phyloP scores from a whole-genome alignment of 1,139 yeast genomes.

The Geotrichum aggregatum region DNA sequence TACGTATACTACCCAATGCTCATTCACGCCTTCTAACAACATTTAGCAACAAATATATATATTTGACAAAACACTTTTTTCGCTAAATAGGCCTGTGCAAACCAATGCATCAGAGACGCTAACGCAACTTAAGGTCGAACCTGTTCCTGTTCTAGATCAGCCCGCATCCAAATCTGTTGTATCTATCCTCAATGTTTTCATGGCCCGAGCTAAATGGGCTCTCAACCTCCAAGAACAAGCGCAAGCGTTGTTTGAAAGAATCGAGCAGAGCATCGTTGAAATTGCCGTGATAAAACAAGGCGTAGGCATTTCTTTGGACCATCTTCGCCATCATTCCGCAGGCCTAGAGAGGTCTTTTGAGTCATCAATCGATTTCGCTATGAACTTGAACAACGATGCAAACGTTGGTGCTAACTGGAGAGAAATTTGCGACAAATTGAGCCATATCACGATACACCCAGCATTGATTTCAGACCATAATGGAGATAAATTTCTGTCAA shows the following conservation, averaged over 20 bases:
- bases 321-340: constrained; percentile 32
- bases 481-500: constrained; percentile 23
- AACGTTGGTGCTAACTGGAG: constrained; percentile 29
- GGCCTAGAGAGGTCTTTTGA: constrained; percentile 30
- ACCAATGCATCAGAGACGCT: constrained; percentile 13
- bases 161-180: constrained; percentile 19
- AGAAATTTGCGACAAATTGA: constrained; percentile 23
- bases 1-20: constrained; percentile 7
- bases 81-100: constrained; percentile 19
- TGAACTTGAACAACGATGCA: constrained; percentile 29
- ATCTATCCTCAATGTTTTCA: constrained; percentile 19
- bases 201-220: constrained; percentile 23
- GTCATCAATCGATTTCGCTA: constrained; percentile 29
- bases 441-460: constrained; percentile 19
- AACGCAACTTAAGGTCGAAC: constrained; percentile 10
- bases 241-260: constrained; percentile 15
- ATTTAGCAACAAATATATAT: constrained; percentile 22
- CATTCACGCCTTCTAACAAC: not conserved
- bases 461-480: constrained; percentile 19
- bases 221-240: constrained; percentile 14
- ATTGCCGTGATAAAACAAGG: constrained; percentile 31
- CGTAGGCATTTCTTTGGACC: constrained; percentile 32
- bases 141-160: constrained; percentile 16
- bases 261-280: constrained; percentile 22
- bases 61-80: constrained; percentile 19